Percentiles rank a stretch among this genome's conserved stretches.
phyloP scores from a whole-genome alignment of 352 stramenopile genomes.

The Globisporangium iwayamae region DNA sequence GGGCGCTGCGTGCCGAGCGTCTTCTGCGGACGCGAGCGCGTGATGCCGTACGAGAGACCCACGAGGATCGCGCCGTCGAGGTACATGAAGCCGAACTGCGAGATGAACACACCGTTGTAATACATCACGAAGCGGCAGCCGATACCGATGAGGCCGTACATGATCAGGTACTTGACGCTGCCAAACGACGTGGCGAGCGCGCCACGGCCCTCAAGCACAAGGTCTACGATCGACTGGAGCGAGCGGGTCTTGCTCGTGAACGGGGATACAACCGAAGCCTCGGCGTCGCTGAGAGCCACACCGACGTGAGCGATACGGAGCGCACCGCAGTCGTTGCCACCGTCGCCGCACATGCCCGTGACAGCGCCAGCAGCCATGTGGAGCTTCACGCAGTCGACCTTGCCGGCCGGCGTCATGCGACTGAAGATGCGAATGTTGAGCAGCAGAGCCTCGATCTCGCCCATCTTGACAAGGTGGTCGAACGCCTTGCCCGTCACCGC shows the following conservation, averaged over 20 bases:
- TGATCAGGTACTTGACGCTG: conserved; percentile 86
- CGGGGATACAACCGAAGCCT: conserved; percentile 84
- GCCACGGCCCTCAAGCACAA: conserved; percentile 78
- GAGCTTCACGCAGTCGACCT: conserved; percentile 71
- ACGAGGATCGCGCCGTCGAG: conserved; percentile 78
- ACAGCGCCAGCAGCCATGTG: conserved; percentile 63
- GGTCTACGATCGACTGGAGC: conserved; percentile 71
- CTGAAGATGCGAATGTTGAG: conserved; percentile 76
- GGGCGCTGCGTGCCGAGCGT: conserved; percentile 61
- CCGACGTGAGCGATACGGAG: conserved; percentile 89
- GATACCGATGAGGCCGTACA: conserved; percentile 85
- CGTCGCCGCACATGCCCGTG: conserved; percentile 82
- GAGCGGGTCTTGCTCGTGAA: conserved; percentile 87
- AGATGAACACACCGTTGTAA: conserved; percentile 85
- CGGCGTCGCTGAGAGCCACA: conserved; percentile 85
- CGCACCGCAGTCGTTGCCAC: conserved; percentile 90
- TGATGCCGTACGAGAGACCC: conserved; percentile 77
- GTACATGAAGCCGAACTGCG: conserved; percentile 85
- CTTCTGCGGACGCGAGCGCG: conserved; percentile 53
- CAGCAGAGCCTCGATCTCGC: conserved; percentile 55
- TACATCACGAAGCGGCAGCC: conserved; percentile 84
- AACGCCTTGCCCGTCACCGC: conserved; percentile 75
- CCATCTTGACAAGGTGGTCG: conserved; percentile 60
- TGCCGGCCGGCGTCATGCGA: conserved; percentile 70
- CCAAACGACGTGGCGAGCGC: conserved; percentile 79